phyloP scores from a whole-genome alignment of 352 stramenopile genomes.

The Phytophthora tubulina region DNA sequence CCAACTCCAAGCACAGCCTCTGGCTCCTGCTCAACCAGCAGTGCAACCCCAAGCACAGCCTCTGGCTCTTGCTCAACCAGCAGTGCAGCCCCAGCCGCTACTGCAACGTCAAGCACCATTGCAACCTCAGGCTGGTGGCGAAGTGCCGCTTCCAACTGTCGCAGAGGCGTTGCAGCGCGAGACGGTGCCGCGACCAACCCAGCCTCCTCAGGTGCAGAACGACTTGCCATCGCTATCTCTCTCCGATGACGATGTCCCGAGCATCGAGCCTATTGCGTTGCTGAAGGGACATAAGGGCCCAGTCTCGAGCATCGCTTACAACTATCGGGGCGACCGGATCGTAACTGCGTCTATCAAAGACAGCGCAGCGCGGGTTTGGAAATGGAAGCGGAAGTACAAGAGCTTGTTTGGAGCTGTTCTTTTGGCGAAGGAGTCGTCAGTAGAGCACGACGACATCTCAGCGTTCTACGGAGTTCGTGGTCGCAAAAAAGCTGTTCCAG shows the following conservation, averaged over 20 bases:
- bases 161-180: constrained; percentile 37
- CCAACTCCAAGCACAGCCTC: not conserved
- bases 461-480: constrained; percentile 56
- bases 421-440: constrained; percentile 48
- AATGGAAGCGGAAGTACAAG: constrained; percentile 70
- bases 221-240: constrained; percentile 52
- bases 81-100: constrained; percentile 5
- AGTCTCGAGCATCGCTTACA: constrained; percentile 96
- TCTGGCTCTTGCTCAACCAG: not conserved
- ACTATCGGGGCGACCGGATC: constrained; percentile 89
- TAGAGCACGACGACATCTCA: constrained; percentile 56
- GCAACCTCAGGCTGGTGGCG: constrained; percentile 17
- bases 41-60: constrained; percentile 7
- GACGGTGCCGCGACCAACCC: constrained; percentile 40
- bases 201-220: constrained; percentile 66
- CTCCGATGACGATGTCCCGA: constrained; percentile 59
- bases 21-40: constrained; percentile 3
- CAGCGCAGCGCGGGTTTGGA: constrained; percentile 81
- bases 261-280: constrained; percentile 64
- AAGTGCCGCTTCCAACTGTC: constrained; percentile 31
- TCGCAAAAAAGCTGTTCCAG: constrained; percentile 52
- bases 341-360: constrained; percentile 96
- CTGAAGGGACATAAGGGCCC: constrained; percentile 92
- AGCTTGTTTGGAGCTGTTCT: constrained; percentile 64
- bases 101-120: constrained; percentile 4